Evolutionary conservation across 2,329 filamentous ascomycete genomes (phyloP).

Genomic region (Lasiodiplodia citricola): DNA sequence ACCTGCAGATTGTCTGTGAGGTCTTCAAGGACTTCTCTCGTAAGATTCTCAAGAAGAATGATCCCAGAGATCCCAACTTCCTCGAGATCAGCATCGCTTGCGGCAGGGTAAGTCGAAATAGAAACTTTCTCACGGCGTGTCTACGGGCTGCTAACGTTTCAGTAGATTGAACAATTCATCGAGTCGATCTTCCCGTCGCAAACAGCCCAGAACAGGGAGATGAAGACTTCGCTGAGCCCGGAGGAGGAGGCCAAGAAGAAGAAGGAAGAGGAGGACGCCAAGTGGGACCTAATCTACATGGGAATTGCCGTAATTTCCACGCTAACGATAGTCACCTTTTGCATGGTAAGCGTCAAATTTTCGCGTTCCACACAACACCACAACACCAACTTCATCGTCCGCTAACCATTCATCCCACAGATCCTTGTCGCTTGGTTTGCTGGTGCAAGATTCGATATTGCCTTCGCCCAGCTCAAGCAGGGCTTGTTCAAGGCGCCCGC

Average conservation of each 20-base stretch:
- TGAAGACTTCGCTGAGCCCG: conserved; percentile 43
- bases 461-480: conserved; percentile 62
- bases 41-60: conserved; percentile 91
- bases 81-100: conserved; percentile 89
- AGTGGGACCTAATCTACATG: conserved; percentile 66
- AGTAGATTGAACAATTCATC: conserved; percentile 90
- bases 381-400: background rate
- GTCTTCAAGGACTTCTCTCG: conserved; percentile 79
- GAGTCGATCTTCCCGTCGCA: conserved; percentile 90
- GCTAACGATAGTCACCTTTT: conserved; percentile 71
- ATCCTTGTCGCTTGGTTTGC: conserved; percentile 76
- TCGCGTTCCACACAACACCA: conserved; percentile 27
- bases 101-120: conserved; percentile 68
- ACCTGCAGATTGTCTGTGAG: conserved; percentile 78
- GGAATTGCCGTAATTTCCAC: conserved; percentile 68
- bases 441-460: conserved; percentile 81
- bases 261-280: conserved; percentile 58
- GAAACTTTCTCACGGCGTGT: background rate
- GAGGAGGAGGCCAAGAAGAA: conserved; percentile 64
- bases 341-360: conserved; percentile 71
- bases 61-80: conserved; percentile 89
- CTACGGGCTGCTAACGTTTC: conserved; percentile 22
- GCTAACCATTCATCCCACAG: background rate
- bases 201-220: conserved; percentile 44
- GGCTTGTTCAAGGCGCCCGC: conserved; percentile 22